Percentiles rank a stretch among this genome's conserved stretches.
These are phyloP conservation scores for Tolypocladium ovalisporum DNA, from an alignment of 2,329 filamentous ascomycete species.

Conservation along the genomic window DNA sequence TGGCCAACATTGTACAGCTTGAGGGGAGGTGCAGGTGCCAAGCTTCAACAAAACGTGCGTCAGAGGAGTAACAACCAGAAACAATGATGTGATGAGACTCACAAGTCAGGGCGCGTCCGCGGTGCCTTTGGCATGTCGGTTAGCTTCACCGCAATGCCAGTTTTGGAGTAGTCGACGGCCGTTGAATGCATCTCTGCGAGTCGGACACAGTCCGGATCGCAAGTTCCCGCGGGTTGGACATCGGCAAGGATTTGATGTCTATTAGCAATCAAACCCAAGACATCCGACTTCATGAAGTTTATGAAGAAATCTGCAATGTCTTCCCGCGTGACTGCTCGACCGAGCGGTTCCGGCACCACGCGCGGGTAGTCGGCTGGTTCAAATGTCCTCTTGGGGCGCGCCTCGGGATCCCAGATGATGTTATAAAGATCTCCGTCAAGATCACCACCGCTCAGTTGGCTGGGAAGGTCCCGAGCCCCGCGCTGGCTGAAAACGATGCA, in stretches of 20 bases:
- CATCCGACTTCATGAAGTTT: conserved; percentile 60
- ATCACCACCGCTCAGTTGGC: conserved; percentile 70
- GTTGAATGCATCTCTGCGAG: conserved; percentile 57
- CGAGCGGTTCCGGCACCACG: conserved; percentile 44
- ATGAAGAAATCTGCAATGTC: conserved; percentile 78
- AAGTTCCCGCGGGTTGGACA: conserved; percentile 37
- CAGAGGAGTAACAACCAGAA: neutral
- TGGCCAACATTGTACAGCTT: conserved; percentile 33
- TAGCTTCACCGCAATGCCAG: conserved; percentile 48
- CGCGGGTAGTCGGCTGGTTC: conserved; percentile 60
- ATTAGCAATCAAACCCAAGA: conserved; percentile 54
- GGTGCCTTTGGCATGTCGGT: conserved; percentile 27
- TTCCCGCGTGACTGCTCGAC: conserved; percentile 41
- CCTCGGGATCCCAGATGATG: conserved; percentile 57
- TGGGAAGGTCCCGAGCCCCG: conserved; percentile 64
- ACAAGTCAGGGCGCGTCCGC: conserved; percentile 44
- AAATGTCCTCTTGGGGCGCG: conserved; percentile 32
- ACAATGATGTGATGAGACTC: conserved; percentile 13
- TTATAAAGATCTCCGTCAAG: conserved; percentile 77
- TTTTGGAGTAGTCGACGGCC: conserved; percentile 68
- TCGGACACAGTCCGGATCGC: conserved; percentile 35
- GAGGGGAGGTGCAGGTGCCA: conserved; percentile 34
- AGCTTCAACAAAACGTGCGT: conserved; percentile 14
- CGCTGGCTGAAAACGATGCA: conserved; percentile 69
- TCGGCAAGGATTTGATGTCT: conserved; percentile 57